Percentiles rank a stretch among this genome's conserved stretches.
Evolutionary conservation across 768 basidiomycete species (phyloP).

Genomic region (Phylloporus scabripes): DNA sequence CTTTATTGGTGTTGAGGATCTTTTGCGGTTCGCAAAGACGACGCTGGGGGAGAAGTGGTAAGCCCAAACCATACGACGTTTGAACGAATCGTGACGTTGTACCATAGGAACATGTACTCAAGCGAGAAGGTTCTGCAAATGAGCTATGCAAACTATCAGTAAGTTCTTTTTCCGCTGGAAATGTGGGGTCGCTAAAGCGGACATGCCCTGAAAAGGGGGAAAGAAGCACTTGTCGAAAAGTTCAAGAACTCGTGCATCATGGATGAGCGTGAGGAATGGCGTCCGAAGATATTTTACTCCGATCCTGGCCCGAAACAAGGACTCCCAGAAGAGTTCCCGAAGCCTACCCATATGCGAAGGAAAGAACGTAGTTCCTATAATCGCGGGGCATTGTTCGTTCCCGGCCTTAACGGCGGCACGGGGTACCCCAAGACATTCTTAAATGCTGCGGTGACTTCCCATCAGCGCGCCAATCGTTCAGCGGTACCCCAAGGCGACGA

Average conservation of each 20-base stretch:
- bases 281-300: slow-evolving; percentile 81
- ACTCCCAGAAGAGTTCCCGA: slow-evolving; percentile 73
- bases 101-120: slow-evolving; percentile 79
- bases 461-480: slow-evolving; percentile 18
- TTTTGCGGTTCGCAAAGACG: slow-evolving; percentile 67
- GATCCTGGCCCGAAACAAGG: slow-evolving; percentile 66
- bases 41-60: slow-evolving; percentile 81
- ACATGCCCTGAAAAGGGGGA: slow-evolving; percentile 49
- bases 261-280: slow-evolving; percentile 80
- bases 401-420: slow-evolving; percentile 31
- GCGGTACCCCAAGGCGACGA: slow-evolving; percentile 17
- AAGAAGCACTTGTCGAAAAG: slow-evolving; percentile 85
- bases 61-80: slow-evolving; percentile 14
- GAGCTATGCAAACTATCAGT: slow-evolving; percentile 93
- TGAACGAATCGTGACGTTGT: slow-evolving; percentile 4
- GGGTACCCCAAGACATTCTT: slow-evolving; percentile 27
- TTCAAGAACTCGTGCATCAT: slow-evolving; percentile 90
- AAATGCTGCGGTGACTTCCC: slow-evolving; percentile 14
- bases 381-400: slow-evolving; percentile 65
- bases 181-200: slow-evolving; percentile 6
- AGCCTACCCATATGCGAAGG: slow-evolving; percentile 72
- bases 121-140: slow-evolving; percentile 88
- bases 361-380: slow-evolving; percentile 82
- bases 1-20: slow-evolving; percentile 74
- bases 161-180: slow-evolving; percentile 28